These are phyloP conservation scores for Litsea cubeba DNA, from an alignment of 164 flowering plant genomes.

Conservation along the genomic window DNA sequence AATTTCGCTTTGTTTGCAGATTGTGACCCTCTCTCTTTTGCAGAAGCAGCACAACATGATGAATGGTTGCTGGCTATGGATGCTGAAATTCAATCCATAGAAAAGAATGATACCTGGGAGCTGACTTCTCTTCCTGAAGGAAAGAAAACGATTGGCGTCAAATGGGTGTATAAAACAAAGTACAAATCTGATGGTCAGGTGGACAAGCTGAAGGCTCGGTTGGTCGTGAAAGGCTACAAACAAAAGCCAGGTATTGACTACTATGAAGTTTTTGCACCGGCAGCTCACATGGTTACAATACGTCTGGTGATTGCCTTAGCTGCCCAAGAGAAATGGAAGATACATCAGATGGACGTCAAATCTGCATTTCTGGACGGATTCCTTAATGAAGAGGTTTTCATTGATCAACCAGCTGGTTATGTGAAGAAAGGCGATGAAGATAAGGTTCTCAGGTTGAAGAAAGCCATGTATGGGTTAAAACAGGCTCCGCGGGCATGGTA, in stretches of 20 bases:
- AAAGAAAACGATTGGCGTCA: no score
- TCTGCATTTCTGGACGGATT: no score
- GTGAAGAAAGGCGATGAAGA: not conserved
- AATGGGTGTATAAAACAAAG: no score
- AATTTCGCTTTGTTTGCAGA: not conserved
- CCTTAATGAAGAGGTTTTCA: no score
- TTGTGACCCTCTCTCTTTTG: not conserved
- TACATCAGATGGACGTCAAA: no score
- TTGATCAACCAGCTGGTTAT: not conserved
- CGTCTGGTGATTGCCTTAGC: not conserved
- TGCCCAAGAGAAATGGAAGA: no score
- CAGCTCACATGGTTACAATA: not conserved
- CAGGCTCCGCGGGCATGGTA: no score
- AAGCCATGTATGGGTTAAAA: not conserved
- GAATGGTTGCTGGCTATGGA: not conserved
- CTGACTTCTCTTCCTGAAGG: no score
- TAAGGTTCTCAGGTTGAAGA: not conserved
- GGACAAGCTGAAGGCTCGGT: not conserved
- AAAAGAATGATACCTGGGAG: no score
- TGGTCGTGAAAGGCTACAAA: not conserved
- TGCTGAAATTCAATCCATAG: no score
- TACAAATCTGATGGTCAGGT: not conserved
- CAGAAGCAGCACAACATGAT: not conserved
- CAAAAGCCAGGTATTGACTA: not conserved
- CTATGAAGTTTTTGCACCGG: not conserved